Conservation (phyloP, 129 eudicot genomes). For the Sambucus nigra region DNA sequence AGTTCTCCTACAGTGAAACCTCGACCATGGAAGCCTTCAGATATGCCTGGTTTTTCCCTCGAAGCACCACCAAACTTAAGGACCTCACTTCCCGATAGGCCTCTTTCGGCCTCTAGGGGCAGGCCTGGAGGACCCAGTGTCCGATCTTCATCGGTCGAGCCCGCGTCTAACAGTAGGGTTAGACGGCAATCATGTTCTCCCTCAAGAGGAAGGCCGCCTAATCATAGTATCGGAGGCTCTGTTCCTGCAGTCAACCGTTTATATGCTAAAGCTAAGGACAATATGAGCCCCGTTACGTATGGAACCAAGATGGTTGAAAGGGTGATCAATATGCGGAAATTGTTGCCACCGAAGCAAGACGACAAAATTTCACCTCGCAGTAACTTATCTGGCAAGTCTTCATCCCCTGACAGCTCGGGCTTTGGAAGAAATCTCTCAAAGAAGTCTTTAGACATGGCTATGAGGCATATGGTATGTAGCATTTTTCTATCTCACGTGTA, state of each 20-base stretch:
- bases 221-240: slow-evolving; percentile 68
- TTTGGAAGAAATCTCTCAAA: slow-evolving; percentile 85
- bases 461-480: slow-evolving; percentile 84
- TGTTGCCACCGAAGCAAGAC: slow-evolving; percentile 77
- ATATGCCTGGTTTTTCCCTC: slow-evolving; percentile 92
- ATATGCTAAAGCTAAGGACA: slow-evolving; percentile 78
- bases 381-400: slow-evolving; percentile 68
- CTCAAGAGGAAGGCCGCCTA: slow-evolving; percentile 84
- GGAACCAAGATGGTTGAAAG: slow-evolving; percentile 95
- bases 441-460: slow-evolving; percentile 95
- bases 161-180: slow-evolving; percentile 52
- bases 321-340: slow-evolving; percentile 78
- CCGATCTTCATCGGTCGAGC: slow-evolving; percentile 83
- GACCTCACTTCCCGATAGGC: slow-evolving; percentile 75
- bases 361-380: slow-evolving; percentile 69
- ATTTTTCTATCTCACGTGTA: slow-evolving; percentile 8
- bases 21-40: slow-evolving; percentile 87
- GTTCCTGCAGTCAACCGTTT: slow-evolving; percentile 65
- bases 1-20: slow-evolving; percentile 68
- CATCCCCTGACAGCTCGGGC: slow-evolving; percentile 83
- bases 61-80: slow-evolving; percentile 89
- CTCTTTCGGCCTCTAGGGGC: slow-evolving; percentile 63
- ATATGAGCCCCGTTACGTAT: slow-evolving; percentile 57
- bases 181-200: slow-evolving; percentile 96
- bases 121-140: slow-evolving; percentile 74